These are phyloP conservation scores for Rhodomyrtus tomentosa DNA, from an alignment of 345 rosid species.

Conservation along the genomic window DNA sequence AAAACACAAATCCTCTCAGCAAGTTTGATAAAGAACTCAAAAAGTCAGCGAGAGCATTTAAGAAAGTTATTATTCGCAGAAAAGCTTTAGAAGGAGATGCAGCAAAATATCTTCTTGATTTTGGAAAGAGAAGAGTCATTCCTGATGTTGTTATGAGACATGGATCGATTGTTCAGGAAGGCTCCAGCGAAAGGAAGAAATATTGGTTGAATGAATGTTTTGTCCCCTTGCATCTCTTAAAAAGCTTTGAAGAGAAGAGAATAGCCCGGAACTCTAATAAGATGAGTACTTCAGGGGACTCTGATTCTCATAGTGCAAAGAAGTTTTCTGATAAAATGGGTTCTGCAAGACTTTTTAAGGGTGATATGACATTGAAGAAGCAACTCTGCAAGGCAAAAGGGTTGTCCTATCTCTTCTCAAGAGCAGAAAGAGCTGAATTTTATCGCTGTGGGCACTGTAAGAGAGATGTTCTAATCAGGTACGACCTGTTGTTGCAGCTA, in stretches of 20 bases:
- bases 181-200: conserved; percentile 80
- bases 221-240: conserved; percentile 90
- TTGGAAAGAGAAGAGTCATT: conserved; percentile 86
- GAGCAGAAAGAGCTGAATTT: conserved; percentile 62
- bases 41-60: conserved; percentile 71
- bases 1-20: conserved; percentile 46
- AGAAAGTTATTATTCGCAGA: conserved; percentile 76
- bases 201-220: conserved; percentile 73
- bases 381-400: conserved; percentile 38
- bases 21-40: conserved; percentile 56
- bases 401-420: conserved; percentile 68
- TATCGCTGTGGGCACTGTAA: conserved; percentile 74
- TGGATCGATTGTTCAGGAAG: conserved; percentile 66
- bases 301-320: conserved; percentile 15
- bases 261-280: conserved; percentile 46
- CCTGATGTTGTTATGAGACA: conserved; percentile 62
- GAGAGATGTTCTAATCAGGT: conserved; percentile 71
- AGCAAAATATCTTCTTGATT: conserved; percentile 87
- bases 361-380: conserved; percentile 6
- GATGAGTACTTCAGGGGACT: conserved; percentile 25
- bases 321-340: neutral
- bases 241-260: conserved; percentile 87
- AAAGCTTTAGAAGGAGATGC: conserved; percentile 46
- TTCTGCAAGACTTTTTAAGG: neutral
- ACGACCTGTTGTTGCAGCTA: neutral